phyloP scores from a whole-genome alignment of 2,329 filamentous ascomycete genomes.

The Colletotrichum sp. region DNA sequence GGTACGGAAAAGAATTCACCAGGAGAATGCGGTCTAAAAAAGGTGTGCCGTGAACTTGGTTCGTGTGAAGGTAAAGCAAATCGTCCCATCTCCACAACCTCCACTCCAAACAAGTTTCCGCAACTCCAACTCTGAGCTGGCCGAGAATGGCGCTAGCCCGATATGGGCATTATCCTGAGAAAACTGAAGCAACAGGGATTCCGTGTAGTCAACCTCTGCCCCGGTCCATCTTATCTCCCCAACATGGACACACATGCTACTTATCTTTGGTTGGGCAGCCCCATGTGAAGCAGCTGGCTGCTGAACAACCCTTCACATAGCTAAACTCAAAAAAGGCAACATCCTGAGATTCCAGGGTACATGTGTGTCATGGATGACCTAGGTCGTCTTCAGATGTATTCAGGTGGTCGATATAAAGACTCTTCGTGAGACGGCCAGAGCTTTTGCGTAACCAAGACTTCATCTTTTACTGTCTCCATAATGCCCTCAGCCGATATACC shows the following conservation, averaged over 20 bases:
- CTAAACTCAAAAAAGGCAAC: neutral
- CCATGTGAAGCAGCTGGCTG: neutral
- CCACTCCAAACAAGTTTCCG: neutral
- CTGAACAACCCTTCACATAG: neutral
- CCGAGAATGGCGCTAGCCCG: neutral
- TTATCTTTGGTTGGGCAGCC: neutral
- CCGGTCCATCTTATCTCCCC: neutral
- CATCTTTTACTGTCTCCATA: accelerated
- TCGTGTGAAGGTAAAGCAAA: neutral
- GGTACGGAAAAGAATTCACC: neutral
- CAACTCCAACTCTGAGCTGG: neutral
- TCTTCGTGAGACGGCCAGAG: neutral
- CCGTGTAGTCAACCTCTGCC: neutral
- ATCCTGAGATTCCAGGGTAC: neutral
- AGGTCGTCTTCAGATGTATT: neutral
- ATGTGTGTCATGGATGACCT: neutral
- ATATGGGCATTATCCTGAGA: neutral
- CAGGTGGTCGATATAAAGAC: neutral
- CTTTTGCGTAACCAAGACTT: neutral
- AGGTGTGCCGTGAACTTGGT: neutral
- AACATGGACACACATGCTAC: neutral
- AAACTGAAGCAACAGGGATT: neutral
- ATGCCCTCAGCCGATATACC: neutral
- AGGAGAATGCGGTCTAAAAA: neutral
- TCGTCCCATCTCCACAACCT: neutral